Evolutionary conservation across 1,139 yeast species (phyloP), one percentile per base, ranked within the genome.

Genomic region (Sugiyamaella castrensis): DNA sequence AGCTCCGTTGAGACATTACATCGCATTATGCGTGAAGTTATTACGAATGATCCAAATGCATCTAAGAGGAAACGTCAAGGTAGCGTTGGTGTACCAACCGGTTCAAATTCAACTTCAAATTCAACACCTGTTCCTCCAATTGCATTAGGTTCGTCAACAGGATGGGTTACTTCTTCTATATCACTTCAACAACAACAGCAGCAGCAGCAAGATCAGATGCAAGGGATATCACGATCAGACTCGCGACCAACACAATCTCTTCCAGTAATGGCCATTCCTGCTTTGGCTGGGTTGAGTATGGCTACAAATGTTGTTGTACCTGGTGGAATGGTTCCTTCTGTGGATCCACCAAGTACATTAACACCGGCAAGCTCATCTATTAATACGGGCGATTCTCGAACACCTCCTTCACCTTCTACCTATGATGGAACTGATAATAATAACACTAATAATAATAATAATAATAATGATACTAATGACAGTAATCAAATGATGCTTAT

Each of bases 1-100:
- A 33, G 40, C 13, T 31, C 46, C 11, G 33, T 48, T 11, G 52
- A 48, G 10, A 45, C 43, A 8, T 27, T 50, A 7, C 51, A 50
- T 16, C 46, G 51, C 7, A 48, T 52, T 12, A 44, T 52, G 19
- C 43, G 48, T 26, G 52, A 50, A 9, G 47, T 52, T 12, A 43
- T 43, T 19, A 43, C 47, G 19, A 43, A 16, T 15, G 49, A 40
- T 13, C 27, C 40, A 11, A 16, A n/a, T 13, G 13, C 37, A 4
- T 37, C 32, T 8, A 43, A 30, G 37, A 39, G 36, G 27, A 40
- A 39, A 8, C 35, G 30, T 8, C 40, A 36, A 8, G 27, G 30
- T 8, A 36, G 40, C 15, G 32, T 29, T 1, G 19, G 27, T 5
- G 35, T 40, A 8, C 26, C 29, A 4, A 28, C 40, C 2, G 15